Evolutionary conservation across 2,329 filamentous ascomycete species (phyloP).

Genomic region (Nigrospora oryzae): DNA sequence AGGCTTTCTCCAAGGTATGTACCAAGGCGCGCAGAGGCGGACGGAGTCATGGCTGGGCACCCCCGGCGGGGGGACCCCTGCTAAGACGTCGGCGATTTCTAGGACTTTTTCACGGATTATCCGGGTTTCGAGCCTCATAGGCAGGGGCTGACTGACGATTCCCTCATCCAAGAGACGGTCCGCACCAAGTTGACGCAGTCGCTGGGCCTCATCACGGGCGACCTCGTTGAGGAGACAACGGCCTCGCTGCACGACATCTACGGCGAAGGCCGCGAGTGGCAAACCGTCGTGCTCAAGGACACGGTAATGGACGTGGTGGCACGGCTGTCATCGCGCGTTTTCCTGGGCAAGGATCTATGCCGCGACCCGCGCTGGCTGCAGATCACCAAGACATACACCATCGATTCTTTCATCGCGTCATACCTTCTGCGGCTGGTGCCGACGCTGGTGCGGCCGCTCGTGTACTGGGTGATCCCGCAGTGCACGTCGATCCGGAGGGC

Average conservation of each 20-base stretch:
- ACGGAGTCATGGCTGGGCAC: too few species aligned
- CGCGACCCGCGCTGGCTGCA: conserved; percentile 37
- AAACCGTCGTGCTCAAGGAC: conserved; percentile 22
- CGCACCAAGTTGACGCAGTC: conserved; percentile 24
- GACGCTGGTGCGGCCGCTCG: conserved; percentile 27
- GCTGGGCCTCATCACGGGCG: conserved; percentile 21
- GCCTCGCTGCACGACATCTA: conserved; percentile 21
- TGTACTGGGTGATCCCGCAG: conserved; percentile 33
- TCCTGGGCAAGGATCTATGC: conserved; percentile 34
- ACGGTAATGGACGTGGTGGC: conserved; percentile 33
- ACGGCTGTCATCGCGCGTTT: conserved; percentile 39
- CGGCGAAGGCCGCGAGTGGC: conserved; percentile 27
- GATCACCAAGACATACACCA: conserved; percentile 31
- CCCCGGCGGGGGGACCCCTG: too few species aligned
- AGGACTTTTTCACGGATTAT: conserved; percentile 24
- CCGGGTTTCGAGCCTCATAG: conserved; percentile 22
- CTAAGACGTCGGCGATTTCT: not conserved
- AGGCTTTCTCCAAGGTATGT: conserved; percentile 22
- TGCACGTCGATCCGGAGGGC: conserved; percentile 27
- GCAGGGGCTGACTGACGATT: conserved; percentile 12
- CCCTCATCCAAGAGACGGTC: conserved; percentile 19
- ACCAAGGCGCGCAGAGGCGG: too few species aligned
- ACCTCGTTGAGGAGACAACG: conserved; percentile 25
- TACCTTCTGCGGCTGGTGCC: conserved; percentile 30
- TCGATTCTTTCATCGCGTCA: conserved; percentile 26